These are phyloP conservation scores for Tulasnella sp. DNA, from an alignment of 768 basidiomycete species.

Conservation along the genomic window DNA sequence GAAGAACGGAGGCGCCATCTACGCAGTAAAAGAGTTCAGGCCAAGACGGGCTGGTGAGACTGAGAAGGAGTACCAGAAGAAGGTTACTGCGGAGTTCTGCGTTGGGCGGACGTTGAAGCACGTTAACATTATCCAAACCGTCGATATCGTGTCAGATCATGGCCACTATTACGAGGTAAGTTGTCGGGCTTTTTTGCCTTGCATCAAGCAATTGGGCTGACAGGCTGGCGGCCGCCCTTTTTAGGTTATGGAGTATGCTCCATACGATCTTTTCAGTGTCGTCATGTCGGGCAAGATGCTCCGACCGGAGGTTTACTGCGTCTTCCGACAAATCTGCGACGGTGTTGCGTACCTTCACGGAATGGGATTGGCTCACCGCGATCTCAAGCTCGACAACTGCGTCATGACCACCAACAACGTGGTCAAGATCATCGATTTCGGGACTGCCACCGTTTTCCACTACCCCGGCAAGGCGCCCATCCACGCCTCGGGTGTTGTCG, in stretches of 20 bases:
- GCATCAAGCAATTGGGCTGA: no score
- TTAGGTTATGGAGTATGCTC: constrained; percentile 99
- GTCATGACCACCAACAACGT: constrained; percentile 95
- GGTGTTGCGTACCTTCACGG: constrained; percentile 98
- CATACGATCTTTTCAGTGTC: constrained; percentile 95
- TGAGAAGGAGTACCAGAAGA: constrained; percentile 98
- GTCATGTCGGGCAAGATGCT: constrained; percentile 99
- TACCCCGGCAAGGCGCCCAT: constrained; percentile 86
- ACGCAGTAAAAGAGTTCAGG: constrained; percentile 96
- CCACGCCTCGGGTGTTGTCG: constrained; percentile 84
- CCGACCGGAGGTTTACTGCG: constrained; percentile 97
- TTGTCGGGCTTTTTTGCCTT: constrained; percentile 3
- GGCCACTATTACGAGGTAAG: constrained; percentile 97
- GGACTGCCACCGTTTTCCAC: constrained; percentile 98
- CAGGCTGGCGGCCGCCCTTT: neutral
- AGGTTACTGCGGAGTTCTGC: constrained; percentile 83
- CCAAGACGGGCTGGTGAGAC: constrained; percentile 83
- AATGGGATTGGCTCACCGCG: constrained; percentile 95
- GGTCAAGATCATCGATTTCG: constrained; percentile 99
- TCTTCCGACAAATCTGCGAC: constrained; percentile 97
- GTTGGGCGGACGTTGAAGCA: constrained; percentile 45
- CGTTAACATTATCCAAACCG: constrained; percentile 58
- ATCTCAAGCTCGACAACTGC: constrained; percentile 99
- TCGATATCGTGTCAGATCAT: constrained; percentile 96
- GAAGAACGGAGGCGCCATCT: constrained; percentile 81